These are phyloP conservation scores for Ulmus americana DNA, from an alignment of 331 rosid genomes.

Conservation along the genomic window DNA sequence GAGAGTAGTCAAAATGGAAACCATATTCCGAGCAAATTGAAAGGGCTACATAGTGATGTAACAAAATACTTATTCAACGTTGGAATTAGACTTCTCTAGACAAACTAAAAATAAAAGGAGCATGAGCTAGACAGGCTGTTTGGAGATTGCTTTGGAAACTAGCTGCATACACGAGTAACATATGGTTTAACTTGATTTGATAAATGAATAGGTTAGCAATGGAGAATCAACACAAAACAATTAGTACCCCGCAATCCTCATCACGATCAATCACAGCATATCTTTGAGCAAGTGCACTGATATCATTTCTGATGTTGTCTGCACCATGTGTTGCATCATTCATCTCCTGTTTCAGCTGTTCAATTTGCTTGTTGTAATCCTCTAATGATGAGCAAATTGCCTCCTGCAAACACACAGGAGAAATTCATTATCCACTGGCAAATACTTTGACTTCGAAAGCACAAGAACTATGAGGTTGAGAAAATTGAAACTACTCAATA, in stretches of 20 bases:
- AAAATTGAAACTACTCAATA: conserved; percentile 3
- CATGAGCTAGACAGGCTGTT: not conserved
- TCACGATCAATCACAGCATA: conserved; percentile 90
- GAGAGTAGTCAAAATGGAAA: not conserved
- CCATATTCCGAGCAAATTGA: not conserved
- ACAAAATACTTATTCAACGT: not conserved
- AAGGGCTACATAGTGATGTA: not conserved
- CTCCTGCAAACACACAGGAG: conserved; percentile 48
- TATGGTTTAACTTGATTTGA: not conserved
- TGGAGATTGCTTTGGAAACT: not conserved
- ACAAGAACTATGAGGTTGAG: not conserved
- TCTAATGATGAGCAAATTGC: conserved; percentile 91
- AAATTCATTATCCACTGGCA: too few relatives aligned
- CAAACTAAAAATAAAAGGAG: not conserved
- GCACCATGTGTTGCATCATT: conserved; percentile 98
- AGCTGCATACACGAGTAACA: not conserved
- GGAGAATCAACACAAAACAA: conserved; percentile 21
- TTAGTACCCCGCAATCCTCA: conserved; percentile 89
- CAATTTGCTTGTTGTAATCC: conserved; percentile 98
- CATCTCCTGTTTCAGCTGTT: conserved; percentile 89
- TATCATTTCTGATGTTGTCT: conserved; percentile 91
- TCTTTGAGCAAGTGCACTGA: conserved; percentile 97
- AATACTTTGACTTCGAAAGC: too few relatives aligned
- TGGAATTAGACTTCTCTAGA: not conserved
- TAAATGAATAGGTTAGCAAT: not conserved